Percentiles rank a stretch among this genome's conserved stretches.
Evolutionary conservation across 768 basidiomycete genomes (phyloP).

Genomic region (Mycena capillaripes): DNA sequence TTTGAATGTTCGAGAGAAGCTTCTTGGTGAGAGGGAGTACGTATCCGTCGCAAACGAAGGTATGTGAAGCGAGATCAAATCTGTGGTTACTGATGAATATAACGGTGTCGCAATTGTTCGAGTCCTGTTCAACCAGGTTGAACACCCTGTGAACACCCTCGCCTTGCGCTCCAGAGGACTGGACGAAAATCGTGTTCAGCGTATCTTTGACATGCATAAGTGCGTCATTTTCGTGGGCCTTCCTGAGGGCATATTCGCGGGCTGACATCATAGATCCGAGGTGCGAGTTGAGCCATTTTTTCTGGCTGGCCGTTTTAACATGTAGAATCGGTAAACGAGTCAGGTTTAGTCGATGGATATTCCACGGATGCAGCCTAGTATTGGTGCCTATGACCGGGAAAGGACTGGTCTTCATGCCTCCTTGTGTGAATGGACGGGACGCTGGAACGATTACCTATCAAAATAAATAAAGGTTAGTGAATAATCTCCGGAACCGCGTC

Average conservation of each 20-base stretch:
- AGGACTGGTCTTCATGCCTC: conserved; percentile 36
- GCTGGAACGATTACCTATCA: conserved; percentile 33
- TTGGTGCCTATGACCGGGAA: conserved; percentile 42
- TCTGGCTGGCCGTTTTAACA: conserved; percentile 7
- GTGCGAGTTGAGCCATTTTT: conserved; percentile 48
- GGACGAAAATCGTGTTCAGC: conserved; percentile 45
- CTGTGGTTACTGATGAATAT: conserved; percentile 63
- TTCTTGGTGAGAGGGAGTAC: conserved; percentile 53
- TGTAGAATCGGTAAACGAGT: conserved; percentile 45
- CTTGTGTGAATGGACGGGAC: conserved; percentile 40
- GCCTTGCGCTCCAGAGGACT: conserved; percentile 41
- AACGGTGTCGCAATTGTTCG: conserved; percentile 49
- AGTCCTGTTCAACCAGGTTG: conserved; percentile 40
- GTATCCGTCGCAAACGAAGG: conserved; percentile 65
- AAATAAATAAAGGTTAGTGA: background rate
- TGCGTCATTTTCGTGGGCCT: conserved; percentile 51
- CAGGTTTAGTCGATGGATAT: conserved; percentile 51
- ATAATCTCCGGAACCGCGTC: conserved; percentile 32
- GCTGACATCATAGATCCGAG: conserved; percentile 19
- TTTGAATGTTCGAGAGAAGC: conserved; percentile 36
- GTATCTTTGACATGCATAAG: conserved; percentile 50
- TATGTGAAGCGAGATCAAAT: conserved; percentile 63
- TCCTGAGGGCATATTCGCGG: conserved; percentile 49
- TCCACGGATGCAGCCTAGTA: conserved; percentile 41
- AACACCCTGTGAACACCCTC: conserved; percentile 29